These are phyloP conservation scores for Cronartium ribicola DNA, from an alignment of 1,284 basidiomycete genomes.

Conservation along the genomic window DNA sequence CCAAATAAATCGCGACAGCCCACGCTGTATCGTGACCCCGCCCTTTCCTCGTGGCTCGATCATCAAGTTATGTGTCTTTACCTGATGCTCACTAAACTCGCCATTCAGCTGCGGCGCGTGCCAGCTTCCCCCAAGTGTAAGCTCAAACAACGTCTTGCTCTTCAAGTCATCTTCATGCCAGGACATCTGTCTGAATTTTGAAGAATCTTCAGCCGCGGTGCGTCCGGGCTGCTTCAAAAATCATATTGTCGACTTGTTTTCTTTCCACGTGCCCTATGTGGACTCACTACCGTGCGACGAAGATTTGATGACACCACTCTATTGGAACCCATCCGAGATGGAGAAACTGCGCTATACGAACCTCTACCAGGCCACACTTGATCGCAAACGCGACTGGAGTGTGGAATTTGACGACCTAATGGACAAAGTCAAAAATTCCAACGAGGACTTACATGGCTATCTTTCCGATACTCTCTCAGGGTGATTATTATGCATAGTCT, in stretches of 20 bases:
- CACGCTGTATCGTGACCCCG: background rate
- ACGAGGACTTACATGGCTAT: background rate
- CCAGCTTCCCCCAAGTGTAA: background rate
- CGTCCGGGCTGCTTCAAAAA: background rate
- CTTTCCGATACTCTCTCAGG: slow-evolving; percentile 5
- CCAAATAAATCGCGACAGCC: no score
- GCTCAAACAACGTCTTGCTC: background rate
- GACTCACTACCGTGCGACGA: background rate
- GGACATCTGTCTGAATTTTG: no score
- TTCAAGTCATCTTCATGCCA: background rate
- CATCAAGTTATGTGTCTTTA: slow-evolving; percentile 20
- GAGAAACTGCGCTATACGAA: slow-evolving; percentile 7
- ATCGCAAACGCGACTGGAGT: slow-evolving; percentile 10
- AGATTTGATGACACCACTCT: slow-evolving; percentile 26
- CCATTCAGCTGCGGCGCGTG: background rate
- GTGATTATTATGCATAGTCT: background rate
- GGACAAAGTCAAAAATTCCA: background rate
- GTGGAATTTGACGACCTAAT: slow-evolving; percentile 14
- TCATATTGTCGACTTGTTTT: slow-evolving; percentile 8
- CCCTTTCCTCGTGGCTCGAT: slow-evolving; percentile 1
- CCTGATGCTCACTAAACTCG: slow-evolving; percentile 18
- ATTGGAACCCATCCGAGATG: slow-evolving; percentile 18
- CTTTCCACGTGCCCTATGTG: slow-evolving; percentile 28
- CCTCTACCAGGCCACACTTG: slow-evolving; percentile 6
- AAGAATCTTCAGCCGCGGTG: background rate